Evolutionary conservation across 768 basidiomycete genomes (phyloP).

Genomic region (Mycena galericulata): DNA sequence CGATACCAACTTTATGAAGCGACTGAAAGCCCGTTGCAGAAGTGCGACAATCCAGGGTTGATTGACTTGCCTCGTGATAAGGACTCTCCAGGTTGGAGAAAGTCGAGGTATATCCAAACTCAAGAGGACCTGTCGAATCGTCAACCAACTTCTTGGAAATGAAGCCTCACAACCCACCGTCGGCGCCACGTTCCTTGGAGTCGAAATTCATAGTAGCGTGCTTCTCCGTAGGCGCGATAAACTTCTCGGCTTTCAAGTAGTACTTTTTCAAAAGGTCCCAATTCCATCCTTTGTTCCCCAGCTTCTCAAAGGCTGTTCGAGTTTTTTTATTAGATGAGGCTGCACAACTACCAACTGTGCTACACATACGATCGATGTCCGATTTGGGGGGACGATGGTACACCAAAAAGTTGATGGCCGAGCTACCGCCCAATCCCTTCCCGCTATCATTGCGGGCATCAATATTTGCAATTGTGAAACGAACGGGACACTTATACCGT

Average conservation of each 20-base stretch:
- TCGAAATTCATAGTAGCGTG: background rate
- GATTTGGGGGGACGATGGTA: constrained; percentile 28
- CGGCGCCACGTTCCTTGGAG: background rate
- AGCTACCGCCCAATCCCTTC: constrained; percentile 35
- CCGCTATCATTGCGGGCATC: constrained; percentile 24
- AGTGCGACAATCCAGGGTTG: background rate
- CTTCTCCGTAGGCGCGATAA: background rate
- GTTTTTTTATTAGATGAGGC: no score
- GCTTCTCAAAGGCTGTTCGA: background rate
- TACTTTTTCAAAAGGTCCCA: constrained; percentile 1
- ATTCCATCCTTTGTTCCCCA: constrained; percentile 5
- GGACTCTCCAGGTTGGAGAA: background rate
- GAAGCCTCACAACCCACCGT: background rate
- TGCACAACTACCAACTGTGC: background rate
- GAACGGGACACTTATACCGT: background rate
- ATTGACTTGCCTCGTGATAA: background rate
- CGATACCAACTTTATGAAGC: background rate
- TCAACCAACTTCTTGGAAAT: background rate
- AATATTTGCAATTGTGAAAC: background rate
- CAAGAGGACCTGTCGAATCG: background rate
- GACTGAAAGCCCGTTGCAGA: background rate
- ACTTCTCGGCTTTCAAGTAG: background rate
- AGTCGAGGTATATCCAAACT: background rate
- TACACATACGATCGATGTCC: constrained; percentile 33
- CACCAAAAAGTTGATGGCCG: constrained; percentile 31